A percentile compares a stretch with the other conserved stretches of the same genome.
Conservation (phyloP, 2,329 filamentous ascomycete genomes). For the Neofusicoccum umdonicola region DNA sequence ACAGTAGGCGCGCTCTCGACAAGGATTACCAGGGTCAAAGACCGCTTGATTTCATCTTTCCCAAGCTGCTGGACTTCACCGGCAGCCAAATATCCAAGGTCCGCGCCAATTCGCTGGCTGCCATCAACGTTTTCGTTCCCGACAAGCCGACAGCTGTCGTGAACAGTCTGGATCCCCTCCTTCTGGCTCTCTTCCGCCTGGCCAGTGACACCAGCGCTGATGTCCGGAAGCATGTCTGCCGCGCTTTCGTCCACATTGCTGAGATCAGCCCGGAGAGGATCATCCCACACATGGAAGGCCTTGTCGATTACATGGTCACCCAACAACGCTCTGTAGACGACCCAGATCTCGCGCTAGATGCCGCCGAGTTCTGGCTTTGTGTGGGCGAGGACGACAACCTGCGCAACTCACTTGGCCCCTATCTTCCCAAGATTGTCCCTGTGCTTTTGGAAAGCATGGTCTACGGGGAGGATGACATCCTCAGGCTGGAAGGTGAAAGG, state of each 20-base stretch:
- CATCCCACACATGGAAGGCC: slow-evolving; percentile 77
- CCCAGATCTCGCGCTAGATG: slow-evolving; percentile 86
- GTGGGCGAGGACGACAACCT: slow-evolving; percentile 83
- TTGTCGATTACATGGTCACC: slow-evolving; percentile 89
- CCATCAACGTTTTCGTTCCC: slow-evolving; percentile 89
- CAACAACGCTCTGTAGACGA: slow-evolving; percentile 83
- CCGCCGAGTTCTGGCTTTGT: slow-evolving; percentile 95
- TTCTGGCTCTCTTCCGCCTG: slow-evolving; percentile 79
- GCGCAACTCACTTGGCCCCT: slow-evolving; percentile 72
- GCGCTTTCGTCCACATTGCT: slow-evolving; percentile 87
- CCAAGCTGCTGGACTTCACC: slow-evolving; percentile 85
- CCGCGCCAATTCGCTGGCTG: slow-evolving; percentile 72
- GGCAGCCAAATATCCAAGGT: slow-evolving; percentile 74
- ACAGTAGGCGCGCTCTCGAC: slow-evolving; percentile 83
- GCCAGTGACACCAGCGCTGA: slow-evolving; percentile 74
- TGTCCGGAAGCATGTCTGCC: slow-evolving; percentile 88
- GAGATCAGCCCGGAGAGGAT: slow-evolving; percentile 90
- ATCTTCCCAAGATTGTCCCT: slow-evolving; percentile 81
- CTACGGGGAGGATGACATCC: slow-evolving; percentile 90
- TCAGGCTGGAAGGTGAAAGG: slow-evolving; percentile 72
- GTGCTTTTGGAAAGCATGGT: slow-evolving; percentile 93
- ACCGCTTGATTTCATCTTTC: slow-evolving; percentile 83
- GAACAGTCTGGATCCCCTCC: slow-evolving; percentile 74
- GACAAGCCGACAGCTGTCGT: slow-evolving; percentile 80
- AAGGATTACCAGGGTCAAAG: slow-evolving; percentile 84